Percentiles rank a stretch among this genome's conserved stretches.
Conservation (phyloP, 495 filamentous ascomycete genomes). For the Aspergillus avenaceus region DNA sequence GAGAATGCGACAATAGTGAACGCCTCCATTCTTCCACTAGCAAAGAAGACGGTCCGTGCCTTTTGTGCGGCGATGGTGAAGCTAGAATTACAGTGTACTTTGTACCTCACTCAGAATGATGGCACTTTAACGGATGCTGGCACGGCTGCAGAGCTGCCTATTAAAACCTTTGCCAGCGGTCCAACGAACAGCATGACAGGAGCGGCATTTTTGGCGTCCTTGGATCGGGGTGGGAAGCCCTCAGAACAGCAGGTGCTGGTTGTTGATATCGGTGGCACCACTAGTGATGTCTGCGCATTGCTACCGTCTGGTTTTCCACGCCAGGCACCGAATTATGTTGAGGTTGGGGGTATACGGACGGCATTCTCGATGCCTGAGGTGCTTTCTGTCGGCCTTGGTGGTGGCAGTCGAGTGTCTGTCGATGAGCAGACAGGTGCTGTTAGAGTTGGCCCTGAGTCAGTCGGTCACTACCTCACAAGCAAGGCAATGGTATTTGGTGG, state of each 20-base stretch:
- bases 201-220: constrained; percentile 34
- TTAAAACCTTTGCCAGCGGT: constrained; percentile 46
- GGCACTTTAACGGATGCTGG: constrained; percentile 44
- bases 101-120: constrained; percentile 52
- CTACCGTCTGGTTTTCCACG: constrained; percentile 51
- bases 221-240: constrained; percentile 4
- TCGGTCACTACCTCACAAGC: constrained; percentile 47
- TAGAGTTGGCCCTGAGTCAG: constrained; percentile 51
- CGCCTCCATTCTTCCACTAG: constrained; percentile 42
- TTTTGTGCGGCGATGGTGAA: constrained; percentile 40
- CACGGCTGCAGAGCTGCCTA: constrained; percentile 41
- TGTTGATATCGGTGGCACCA: constrained; percentile 43
- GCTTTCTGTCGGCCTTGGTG: constrained; percentile 49
- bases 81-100: constrained; percentile 38
- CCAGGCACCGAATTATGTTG: constrained; percentile 41
- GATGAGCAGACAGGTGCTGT: constrained; percentile 24
- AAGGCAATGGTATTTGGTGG: constrained; percentile 51
- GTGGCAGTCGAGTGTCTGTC: constrained; percentile 45
- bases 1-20: constrained; percentile 55
- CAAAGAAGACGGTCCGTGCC: constrained; percentile 37
- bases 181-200: constrained; percentile 51
- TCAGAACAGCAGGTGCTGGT: constrained; percentile 6
- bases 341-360: constrained; percentile 47
- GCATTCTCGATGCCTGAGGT: constrained; percentile 54
- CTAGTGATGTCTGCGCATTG: constrained; percentile 50